phyloP scores from a whole-genome alignment of 1,284 basidiomycete genomes.

The Cystobasidium slooffiae region DNA sequence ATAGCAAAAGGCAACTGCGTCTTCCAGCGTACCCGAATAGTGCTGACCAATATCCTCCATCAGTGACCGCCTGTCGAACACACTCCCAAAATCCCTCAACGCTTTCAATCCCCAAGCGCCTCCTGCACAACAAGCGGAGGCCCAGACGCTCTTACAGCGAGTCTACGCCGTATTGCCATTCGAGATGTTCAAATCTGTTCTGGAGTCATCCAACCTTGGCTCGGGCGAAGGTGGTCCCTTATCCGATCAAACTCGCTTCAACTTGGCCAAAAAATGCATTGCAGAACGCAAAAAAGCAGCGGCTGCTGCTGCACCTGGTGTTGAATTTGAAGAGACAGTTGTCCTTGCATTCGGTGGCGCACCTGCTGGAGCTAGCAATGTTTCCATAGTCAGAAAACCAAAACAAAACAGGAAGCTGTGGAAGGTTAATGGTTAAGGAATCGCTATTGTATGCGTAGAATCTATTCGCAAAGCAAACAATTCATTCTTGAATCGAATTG shows the following conservation, averaged over 20 bases:
- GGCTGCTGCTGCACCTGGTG: slow-evolving; percentile 3
- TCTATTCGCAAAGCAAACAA: neutral
- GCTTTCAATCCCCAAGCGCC: slow-evolving; percentile 13
- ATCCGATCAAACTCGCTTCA: slow-evolving; percentile 37
- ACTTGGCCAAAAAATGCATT: slow-evolving; percentile 45
- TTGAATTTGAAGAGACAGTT: slow-evolving; percentile 39
- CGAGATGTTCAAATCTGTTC: slow-evolving; percentile 42
- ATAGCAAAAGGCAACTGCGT: too few species aligned
- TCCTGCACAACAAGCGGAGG: slow-evolving; percentile 34
- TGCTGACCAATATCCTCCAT: too few species aligned
- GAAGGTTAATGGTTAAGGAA: slow-evolving; percentile 39
- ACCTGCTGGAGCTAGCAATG: slow-evolving; percentile 34
- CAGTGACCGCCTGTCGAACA: slow-evolving; percentile 19
- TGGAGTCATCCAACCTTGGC: slow-evolving; percentile 42
- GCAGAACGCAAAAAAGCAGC: slow-evolving; percentile 36
- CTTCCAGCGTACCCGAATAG: too few species aligned
- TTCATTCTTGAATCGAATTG: too few species aligned
- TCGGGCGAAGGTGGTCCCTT: slow-evolving; percentile 19
- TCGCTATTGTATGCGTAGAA: too few species aligned
- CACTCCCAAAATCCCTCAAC: slow-evolving; percentile 19
- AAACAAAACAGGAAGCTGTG: slow-evolving; percentile 40
- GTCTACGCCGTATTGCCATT: slow-evolving; percentile 43
- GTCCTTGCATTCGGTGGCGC: slow-evolving; percentile 43
- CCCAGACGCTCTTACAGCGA: slow-evolving; percentile 33
- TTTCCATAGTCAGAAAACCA: slow-evolving; percentile 39